A percentile compares a stretch with the other conserved stretches of the same genome.
These are phyloP conservation scores for Prunus campanulata DNA, from an alignment of 306 rosid species.

Conservation along the genomic window DNA sequence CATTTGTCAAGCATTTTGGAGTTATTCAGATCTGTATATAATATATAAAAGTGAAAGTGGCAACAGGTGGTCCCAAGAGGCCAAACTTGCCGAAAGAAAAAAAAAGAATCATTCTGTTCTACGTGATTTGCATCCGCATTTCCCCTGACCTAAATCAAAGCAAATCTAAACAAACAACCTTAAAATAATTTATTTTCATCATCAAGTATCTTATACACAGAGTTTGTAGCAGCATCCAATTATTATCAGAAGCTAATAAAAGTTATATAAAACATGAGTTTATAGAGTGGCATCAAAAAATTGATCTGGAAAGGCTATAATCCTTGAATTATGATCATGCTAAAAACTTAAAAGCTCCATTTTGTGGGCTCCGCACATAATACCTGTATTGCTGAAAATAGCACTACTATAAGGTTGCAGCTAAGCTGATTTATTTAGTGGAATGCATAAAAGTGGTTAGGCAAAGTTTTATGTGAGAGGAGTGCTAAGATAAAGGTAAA, in stretches of 20 bases:
- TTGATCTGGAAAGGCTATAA: conserved; percentile 2
- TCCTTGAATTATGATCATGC: conserved; percentile 20
- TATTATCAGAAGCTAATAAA: conserved; percentile 9
- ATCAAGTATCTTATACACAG: not conserved
- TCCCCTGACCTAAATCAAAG: conserved; percentile 7
- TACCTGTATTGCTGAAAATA: conserved; percentile 23
- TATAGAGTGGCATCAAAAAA: not conserved
- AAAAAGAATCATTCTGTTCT: not conserved
- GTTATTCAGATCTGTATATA: not conserved
- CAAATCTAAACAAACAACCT: not conserved
- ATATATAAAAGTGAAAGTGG: not conserved
- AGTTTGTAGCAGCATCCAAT: not conserved
- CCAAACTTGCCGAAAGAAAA: not conserved
- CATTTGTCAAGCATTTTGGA: conserved; percentile 4
- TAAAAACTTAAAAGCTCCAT: conserved; percentile 25
- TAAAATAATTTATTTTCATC: not conserved
- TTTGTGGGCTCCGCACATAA: conserved; percentile 42
- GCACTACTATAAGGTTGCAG: conserved; percentile 16
- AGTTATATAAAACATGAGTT: not conserved
- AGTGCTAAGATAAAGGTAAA: conserved; percentile 46
- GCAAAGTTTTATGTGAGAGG: conserved; percentile 17
- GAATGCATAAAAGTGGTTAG: conserved; percentile 23
- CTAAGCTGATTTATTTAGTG: conserved; percentile 9
- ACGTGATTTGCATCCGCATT: not conserved
- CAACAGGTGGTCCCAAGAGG: conserved; percentile 3